Conservation (phyloP, 108 stramenopile species). For the Epipyxis sp. region DNA sequence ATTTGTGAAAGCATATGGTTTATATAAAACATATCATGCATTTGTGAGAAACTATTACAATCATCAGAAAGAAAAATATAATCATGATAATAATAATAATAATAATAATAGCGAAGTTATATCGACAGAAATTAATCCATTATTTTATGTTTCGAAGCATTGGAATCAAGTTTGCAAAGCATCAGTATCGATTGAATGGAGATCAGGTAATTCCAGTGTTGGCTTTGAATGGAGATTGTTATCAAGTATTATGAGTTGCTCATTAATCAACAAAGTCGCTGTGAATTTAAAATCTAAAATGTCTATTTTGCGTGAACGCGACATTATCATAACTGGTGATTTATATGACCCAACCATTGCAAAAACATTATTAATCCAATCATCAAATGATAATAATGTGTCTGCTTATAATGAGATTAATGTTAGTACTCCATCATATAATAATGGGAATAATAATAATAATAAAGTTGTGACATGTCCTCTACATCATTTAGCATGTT, state of each 20-base stretch:
- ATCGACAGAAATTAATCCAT: neutral
- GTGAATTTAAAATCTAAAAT: neutral
- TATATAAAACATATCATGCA: too few species aligned
- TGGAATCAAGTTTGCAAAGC: neutral
- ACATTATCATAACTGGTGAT: neutral
- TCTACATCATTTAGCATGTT: too few species aligned
- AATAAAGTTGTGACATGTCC: too few species aligned
- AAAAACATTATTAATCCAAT: neutral
- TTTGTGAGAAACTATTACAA: too few species aligned
- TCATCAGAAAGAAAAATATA: too few species aligned
- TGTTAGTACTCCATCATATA: too few species aligned
- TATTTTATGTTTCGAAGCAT: neutral
- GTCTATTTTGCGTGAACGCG: conserved; percentile 15
- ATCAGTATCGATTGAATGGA: too few species aligned
- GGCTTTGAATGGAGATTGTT: neutral
- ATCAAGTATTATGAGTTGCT: neutral
- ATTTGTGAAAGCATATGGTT: neutral
- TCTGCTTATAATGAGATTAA: too few species aligned
- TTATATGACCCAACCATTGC: conserved; percentile 6
- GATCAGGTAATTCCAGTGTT: neutral
- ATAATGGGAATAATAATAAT: too few species aligned
- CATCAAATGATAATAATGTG: too few species aligned
- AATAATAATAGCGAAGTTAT: too few species aligned
- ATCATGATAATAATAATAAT: too few species aligned
- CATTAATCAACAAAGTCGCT: neutral